Conservation (phyloP, 495 filamentous ascomycete species). For the Aspergillus nidulans region DNA sequence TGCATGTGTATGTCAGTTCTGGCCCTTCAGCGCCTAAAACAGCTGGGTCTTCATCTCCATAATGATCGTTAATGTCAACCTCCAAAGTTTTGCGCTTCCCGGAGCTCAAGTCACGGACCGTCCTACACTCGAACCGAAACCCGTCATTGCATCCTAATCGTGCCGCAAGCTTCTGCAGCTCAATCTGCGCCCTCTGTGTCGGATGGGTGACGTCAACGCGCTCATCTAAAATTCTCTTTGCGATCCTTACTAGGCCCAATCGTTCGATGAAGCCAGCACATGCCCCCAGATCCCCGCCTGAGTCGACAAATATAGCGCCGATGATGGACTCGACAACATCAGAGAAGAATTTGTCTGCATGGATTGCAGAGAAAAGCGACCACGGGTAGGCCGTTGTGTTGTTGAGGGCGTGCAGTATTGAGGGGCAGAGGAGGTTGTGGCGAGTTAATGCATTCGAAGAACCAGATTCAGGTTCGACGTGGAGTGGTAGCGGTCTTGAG, state of each 20-base stretch:
- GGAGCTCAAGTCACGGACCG: background rate
- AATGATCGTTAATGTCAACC: background rate
- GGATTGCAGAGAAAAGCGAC: constrained; percentile 59
- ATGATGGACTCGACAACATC: constrained; percentile 80
- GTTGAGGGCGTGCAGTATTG: constrained; percentile 48
- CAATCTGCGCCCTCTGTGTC: constrained; percentile 63
- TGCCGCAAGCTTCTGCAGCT: constrained; percentile 31
- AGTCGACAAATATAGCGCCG: constrained; percentile 85
- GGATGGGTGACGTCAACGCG: constrained; percentile 67
- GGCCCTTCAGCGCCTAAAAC: constrained; percentile 1
- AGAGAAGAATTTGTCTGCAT: constrained; percentile 75
- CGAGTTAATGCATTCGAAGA: constrained; percentile 34
- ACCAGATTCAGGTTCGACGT: constrained; percentile 32
- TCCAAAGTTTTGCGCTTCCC: background rate
- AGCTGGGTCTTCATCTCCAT: background rate
- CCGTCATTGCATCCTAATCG: background rate
- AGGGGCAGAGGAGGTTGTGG: constrained; percentile 29
- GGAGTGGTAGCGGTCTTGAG: constrained; percentile 26
- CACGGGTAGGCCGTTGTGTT: constrained; percentile 63
- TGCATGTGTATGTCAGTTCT: constrained; percentile 3
- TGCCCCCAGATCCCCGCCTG: constrained; percentile 49
- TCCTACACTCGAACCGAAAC: background rate
- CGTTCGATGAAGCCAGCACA: constrained; percentile 57
- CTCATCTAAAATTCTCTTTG: constrained; percentile 57
- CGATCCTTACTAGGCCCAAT: constrained; percentile 59